Evolutionary conservation across 345 rosid species (phyloP).

Genomic region (Triadica sebifera): DNA sequence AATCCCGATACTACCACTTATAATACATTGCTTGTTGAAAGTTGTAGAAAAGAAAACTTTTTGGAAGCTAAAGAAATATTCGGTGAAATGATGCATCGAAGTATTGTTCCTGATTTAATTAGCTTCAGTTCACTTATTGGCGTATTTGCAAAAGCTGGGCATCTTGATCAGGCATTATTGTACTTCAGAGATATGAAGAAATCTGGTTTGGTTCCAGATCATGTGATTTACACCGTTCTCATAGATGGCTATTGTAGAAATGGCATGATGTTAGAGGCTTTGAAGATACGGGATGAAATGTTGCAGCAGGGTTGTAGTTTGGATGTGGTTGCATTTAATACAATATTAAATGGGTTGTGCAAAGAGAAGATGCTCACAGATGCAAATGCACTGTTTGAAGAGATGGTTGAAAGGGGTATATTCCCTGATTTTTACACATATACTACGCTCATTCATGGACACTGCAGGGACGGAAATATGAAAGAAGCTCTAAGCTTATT

Average conservation of each 20-base stretch:
- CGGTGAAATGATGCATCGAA: conserved; percentile 43
- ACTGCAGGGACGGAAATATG: conserved; percentile 76
- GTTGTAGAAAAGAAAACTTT: conserved; percentile 53
- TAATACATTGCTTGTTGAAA: conserved; percentile 63
- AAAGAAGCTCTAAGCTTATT: conserved; percentile 51
- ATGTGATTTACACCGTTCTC: conserved; percentile 67
- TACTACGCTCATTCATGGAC: conserved; percentile 71
- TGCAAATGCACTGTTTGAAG: conserved; percentile 60
- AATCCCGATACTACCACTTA: conserved; percentile 64
- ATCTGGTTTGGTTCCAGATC: conserved; percentile 59
- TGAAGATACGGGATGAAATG: conserved; percentile 69
- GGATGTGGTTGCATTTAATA: conserved; percentile 76
- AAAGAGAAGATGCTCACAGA: conserved; percentile 59
- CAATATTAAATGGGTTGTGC: conserved; percentile 73
- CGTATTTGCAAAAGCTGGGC: conserved; percentile 44
- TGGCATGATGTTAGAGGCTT: conserved; percentile 53
- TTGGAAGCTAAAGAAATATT: conserved; percentile 53
- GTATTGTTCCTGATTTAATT: conserved; percentile 62
- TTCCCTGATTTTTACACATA: conserved; percentile 70
- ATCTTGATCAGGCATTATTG: conserved; percentile 48
- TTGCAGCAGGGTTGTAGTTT: conserved; percentile 57
- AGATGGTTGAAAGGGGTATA: conserved; percentile 61
- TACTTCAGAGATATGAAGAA: conserved; percentile 52
- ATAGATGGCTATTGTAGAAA: conserved; percentile 69
- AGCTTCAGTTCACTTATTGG: conserved; percentile 62